These are phyloP conservation scores for Mortierella sp. DNA, from an alignment of 371 early-diverging fungal genomes.

Conservation along the genomic window DNA sequence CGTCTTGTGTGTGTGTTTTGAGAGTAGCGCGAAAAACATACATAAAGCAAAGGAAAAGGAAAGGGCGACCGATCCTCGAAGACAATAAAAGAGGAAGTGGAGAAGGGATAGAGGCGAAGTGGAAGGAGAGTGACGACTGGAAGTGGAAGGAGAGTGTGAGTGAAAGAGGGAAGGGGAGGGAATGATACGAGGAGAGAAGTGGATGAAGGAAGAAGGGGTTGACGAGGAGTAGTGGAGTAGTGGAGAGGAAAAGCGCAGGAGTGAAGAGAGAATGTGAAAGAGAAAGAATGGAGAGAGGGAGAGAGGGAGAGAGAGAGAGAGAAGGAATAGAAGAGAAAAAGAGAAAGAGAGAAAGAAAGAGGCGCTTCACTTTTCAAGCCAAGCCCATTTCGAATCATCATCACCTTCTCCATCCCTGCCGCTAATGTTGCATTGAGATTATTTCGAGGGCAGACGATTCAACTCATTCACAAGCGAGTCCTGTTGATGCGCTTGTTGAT, in stretches of 20 bases:
- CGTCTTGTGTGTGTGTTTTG: neutral
- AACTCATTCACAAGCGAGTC: neutral
- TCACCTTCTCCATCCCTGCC: no score
- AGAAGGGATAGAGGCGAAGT: neutral
- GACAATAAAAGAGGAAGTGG: neutral
- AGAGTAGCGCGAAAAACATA: neutral
- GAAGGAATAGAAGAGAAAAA: conserved; percentile 7
- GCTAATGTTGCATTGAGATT: neutral
- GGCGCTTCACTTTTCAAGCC: neutral
- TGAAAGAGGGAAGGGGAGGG: neutral
- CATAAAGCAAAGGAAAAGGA: neutral
- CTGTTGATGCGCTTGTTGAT: neutral
- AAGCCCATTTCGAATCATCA: neutral
- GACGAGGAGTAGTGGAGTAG: neutral
- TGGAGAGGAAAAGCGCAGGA: neutral
- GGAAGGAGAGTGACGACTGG: neutral
- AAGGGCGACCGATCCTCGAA: conserved; percentile 1
- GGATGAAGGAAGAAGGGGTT: neutral
- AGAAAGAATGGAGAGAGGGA: neutral
- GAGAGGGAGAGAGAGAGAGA: conserved; percentile 1
- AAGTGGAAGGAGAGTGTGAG: neutral
- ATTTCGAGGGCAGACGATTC: neutral
- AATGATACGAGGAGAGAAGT: neutral
- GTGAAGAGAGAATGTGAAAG: neutral
- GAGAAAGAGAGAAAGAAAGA: conserved; percentile 15